These are phyloP conservation scores for Komagataea norvegica DNA, from an alignment of 1,139 yeast genomes.

Conservation along the genomic window DNA sequence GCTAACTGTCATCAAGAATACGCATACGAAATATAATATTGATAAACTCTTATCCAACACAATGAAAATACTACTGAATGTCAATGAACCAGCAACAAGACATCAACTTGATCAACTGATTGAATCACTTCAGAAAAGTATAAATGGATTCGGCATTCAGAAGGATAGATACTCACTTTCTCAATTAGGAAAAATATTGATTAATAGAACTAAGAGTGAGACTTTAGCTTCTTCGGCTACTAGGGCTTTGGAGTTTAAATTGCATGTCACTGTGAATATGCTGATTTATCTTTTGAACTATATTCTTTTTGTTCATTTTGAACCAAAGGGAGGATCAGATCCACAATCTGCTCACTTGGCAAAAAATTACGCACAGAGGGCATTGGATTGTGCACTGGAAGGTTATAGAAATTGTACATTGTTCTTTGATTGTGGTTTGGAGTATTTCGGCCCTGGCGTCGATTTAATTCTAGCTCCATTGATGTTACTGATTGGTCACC, in stretches of 20 bases:
- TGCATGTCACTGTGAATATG: slow-evolving; percentile 41
- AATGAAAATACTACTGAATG: slow-evolving; percentile 32
- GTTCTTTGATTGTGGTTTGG: slow-evolving; percentile 35
- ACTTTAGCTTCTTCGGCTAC: slow-evolving; percentile 28
- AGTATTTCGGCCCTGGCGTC: slow-evolving; percentile 35
- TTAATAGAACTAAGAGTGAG: slow-evolving; percentile 21
- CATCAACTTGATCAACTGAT: slow-evolving; percentile 34
- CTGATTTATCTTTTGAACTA: slow-evolving; percentile 43
- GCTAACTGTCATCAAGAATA: slow-evolving; percentile 32
- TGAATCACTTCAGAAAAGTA: slow-evolving; percentile 28
- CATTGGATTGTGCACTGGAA: slow-evolving; percentile 36
- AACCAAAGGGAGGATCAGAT: slow-evolving; percentile 38
- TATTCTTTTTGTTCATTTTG: slow-evolving; percentile 40
- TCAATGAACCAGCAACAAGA: slow-evolving; percentile 35
- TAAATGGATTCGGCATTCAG: slow-evolving; percentile 28
- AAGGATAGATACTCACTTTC: slow-evolving; percentile 32
- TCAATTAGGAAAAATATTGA: slow-evolving; percentile 32
- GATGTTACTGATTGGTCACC: slow-evolving; percentile 43
- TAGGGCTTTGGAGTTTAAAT: slow-evolving; percentile 34
- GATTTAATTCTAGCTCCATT: slow-evolving; percentile 43
- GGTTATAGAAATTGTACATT: slow-evolving; percentile 36
- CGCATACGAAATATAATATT: slow-evolving; percentile 32
- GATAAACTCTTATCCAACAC: slow-evolving; percentile 33
- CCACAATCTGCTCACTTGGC: slow-evolving; percentile 31
- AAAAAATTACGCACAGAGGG: slow-evolving; percentile 35